These are phyloP conservation scores for Jacaranda copaia DNA, from an alignment of 257 asterid genomes.

Conservation along the genomic window DNA sequence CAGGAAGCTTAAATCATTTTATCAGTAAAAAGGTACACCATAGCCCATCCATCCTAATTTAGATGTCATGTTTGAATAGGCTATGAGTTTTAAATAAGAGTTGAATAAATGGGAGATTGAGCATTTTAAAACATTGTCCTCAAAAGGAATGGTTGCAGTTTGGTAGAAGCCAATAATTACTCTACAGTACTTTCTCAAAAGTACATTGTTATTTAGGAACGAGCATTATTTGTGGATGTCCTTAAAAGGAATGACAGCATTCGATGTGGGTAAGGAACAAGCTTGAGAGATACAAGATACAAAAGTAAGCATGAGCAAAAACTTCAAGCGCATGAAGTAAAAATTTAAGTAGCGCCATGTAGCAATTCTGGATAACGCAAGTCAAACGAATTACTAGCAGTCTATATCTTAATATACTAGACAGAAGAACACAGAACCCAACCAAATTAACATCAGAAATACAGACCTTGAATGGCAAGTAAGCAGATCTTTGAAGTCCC, in stretches of 20 bases:
- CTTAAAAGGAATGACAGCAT: background rate
- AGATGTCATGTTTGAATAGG: constrained; percentile 1
- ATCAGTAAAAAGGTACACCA: background rate
- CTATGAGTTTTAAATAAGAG: background rate
- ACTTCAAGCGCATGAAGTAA: background rate
- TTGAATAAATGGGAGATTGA: background rate
- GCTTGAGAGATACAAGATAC: background rate
- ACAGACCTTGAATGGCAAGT: constrained; percentile 91
- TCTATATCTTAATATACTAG: background rate
- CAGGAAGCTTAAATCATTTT: background rate
- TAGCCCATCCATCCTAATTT: background rate
- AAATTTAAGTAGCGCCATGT: too few species aligned
- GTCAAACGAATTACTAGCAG: background rate
- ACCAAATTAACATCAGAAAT: constrained; percentile 31
- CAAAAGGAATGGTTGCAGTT: background rate
- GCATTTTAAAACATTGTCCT: background rate
- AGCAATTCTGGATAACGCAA: constrained; percentile 2
- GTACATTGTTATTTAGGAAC: background rate
- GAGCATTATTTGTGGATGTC: background rate
- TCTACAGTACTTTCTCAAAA: background rate
- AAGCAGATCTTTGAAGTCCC: constrained; percentile 88
- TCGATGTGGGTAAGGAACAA: background rate
- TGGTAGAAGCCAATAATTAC: background rate
- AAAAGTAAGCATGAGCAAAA: background rate
- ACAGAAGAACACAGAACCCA: background rate